Percentiles rank a stretch among this genome's conserved stretches.
Conservation (phyloP, 257 asterid genomes). For the Solanum dulcamara region DNA sequence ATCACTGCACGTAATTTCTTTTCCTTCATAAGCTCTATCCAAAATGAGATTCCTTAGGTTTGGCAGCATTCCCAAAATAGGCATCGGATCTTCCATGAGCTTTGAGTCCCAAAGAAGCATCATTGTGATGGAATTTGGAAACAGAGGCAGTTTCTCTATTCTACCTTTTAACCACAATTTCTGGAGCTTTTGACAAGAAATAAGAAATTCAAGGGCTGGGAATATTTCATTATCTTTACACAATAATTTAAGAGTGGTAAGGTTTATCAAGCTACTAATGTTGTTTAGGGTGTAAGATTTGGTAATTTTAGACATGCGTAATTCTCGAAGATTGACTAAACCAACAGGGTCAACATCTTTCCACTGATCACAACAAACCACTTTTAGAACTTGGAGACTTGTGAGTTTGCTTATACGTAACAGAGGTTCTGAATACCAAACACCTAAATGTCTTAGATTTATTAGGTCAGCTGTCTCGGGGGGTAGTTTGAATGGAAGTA, state of each 20-base stretch:
- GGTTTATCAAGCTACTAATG: not conserved
- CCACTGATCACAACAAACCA: not conserved
- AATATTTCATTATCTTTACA: no score
- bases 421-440: not conserved
- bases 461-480: not conserved
- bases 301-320: accelerated
- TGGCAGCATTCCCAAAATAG: not conserved
- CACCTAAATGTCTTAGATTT: not conserved
- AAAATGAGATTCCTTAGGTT: not conserved
- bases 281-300: not conserved
- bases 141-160: not conserved
- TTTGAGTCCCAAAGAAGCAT: not conserved
- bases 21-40: not conserved
- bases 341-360: not conserved
- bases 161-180: not conserved
- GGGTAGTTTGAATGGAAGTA: not conserved
- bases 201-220: not conserved
- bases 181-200: not conserved
- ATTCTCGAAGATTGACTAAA: not conserved
- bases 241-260: not conserved
- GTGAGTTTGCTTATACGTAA: not conserved
- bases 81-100: not conserved
- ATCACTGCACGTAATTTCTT: not conserved
- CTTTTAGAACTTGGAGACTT: not conserved
- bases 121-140: not conserved